Conservation (phyloP, 2,329 filamentous ascomycete genomes). For the Moelleriella libera region DNA sequence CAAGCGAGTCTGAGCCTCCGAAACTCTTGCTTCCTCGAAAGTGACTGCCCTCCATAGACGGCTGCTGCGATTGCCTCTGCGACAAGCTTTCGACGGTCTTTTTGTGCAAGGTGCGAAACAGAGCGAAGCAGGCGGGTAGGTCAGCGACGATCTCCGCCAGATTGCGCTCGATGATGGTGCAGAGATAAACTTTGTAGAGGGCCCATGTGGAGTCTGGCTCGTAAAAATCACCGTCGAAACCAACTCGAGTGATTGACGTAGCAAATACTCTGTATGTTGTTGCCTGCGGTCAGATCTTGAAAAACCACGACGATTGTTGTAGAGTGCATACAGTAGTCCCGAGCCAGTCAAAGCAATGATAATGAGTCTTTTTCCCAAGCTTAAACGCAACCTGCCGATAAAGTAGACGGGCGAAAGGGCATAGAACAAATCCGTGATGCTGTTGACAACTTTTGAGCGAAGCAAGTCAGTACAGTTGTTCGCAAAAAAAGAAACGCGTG, state of each 20-base stretch:
- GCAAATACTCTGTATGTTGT: background rate
- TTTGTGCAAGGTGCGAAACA: background rate
- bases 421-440: background rate
- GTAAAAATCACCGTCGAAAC: background rate
- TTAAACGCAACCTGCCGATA: background rate
- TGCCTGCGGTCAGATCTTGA: background rate
- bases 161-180: background rate
- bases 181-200: background rate
- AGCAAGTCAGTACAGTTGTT: background rate
- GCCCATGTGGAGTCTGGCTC: background rate
- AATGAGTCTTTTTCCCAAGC: background rate
- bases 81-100: background rate
- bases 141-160: background rate
- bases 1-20: too few species aligned
- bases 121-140: background rate
- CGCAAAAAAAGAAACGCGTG: background rate
- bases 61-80: background rate
- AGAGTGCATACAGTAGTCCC: background rate
- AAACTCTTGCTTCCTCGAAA: background rate
- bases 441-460: background rate
- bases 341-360: background rate
- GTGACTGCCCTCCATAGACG: background rate
- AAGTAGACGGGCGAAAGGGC: background rate
- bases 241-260: background rate
- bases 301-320: background rate